Evolutionary conservation across 176 grass and related monocot genomes (phyloP).

Genomic region (Paspalum vaginatum): DNA sequence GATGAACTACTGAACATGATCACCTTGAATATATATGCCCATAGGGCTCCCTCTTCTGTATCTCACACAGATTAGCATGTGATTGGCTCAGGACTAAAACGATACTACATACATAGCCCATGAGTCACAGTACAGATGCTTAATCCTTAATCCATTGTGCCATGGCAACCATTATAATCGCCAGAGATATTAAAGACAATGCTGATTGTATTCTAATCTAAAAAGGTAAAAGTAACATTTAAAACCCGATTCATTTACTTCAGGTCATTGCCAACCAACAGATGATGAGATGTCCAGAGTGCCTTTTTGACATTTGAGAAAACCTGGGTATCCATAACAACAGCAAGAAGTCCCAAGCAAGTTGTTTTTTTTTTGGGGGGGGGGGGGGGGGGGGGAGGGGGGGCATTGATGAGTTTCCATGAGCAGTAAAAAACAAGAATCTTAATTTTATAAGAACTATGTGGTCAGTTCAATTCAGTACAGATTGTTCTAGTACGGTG

Average conservation of each 20-base stretch:
- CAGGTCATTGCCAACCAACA: background rate
- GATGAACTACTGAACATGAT: background rate
- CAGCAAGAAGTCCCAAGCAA: background rate
- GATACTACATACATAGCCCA: background rate
- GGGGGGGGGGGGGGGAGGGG: no score
- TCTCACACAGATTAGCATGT: constrained; percentile 1
- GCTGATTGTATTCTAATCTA: background rate
- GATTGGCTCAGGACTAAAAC: background rate
- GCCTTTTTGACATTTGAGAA: constrained; percentile 2
- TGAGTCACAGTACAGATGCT: background rate
- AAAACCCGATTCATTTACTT: background rate
- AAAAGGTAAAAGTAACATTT: background rate
- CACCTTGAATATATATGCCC: background rate
- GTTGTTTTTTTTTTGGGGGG: no score
- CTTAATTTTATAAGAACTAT: background rate
- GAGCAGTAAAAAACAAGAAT: background rate
- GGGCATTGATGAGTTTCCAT: constrained; percentile 11
- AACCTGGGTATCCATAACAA: background rate
- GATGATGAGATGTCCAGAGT: background rate
- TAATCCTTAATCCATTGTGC: background rate
- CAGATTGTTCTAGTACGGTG: background rate
- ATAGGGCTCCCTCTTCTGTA: background rate
- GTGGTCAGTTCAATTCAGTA: background rate
- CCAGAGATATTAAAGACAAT: background rate
- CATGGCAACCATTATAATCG: constrained; percentile 7